Base-by-base conservation (phyloP, 2,329 filamentous ascomycete species). In the Penicillium freii region DNA sequence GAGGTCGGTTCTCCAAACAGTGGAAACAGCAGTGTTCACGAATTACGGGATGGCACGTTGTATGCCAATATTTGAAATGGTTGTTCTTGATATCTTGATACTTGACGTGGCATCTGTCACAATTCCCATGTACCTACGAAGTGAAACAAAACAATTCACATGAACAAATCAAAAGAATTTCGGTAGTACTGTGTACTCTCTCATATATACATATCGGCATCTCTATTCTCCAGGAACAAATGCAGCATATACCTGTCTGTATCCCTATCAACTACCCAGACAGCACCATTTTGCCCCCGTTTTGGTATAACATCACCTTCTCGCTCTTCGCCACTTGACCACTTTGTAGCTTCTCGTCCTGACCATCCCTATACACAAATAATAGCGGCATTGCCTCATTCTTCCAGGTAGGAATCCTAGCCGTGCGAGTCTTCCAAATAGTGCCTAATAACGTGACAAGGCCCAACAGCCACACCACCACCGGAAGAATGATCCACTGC, bases 21-120 rank as follows among this genome's bases (percentile, higher is more conserved):
- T 53, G 17, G 54, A 17, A 53, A 27, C 19, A 73, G 66, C 36
- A 73, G 69, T 57, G 77, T 78, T 45, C 75, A 78, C 62, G 74
- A 77, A 46, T 59, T 77, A 27, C 66, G 75, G 15, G 75, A 77
- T 64, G 75, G 75, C 11, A 78, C 75, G 4, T 67, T 77, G 17
- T 78, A 78, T 66, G 72, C 74, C 9, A 73, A 77, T 67, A 61
- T 70, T 31, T 76, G 61, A 74, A 25, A 31, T 25, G 19, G 9
- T 40, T 45, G 15, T 39, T 39, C 34, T 52, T 19, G n/a, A 34
- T 7, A 34, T 25, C 31, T 42, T 51, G 36, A 56, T 33, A 44
- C 36, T 43, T 19, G 4, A 11, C 4, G 5, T 25, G 15, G 8
- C 9, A 3, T 33, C 13, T 44, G 17, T 15, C 29, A 27, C 29